Conservation (phyloP, 140 eudicot species). For the Bidens hawaiensis region DNA sequence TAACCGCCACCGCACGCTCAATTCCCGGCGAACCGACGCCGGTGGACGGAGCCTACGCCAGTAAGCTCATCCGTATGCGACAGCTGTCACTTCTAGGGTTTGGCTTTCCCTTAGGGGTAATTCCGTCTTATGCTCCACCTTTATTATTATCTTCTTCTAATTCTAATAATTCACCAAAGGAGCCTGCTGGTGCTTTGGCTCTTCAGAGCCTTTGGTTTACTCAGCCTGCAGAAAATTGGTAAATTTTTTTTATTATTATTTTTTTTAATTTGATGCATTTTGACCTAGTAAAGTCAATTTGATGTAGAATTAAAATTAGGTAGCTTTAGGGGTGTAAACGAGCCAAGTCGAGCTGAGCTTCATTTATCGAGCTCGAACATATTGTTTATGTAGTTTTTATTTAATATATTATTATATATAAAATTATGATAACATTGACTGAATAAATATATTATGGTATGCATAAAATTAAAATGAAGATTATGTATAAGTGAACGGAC, state of each 20-base stretch:
- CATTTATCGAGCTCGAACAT: too few species aligned
- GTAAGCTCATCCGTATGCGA: conserved; percentile 52
- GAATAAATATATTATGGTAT: too few species aligned
- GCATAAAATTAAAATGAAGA: too few species aligned
- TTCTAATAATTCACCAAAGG: conserved; percentile 43
- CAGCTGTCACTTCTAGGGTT: conserved; percentile 44
- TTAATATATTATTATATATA: too few species aligned
- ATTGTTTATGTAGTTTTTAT: too few species aligned
- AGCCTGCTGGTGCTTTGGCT: conserved; percentile 49
- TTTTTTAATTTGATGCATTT: background rate
- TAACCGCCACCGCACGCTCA: conserved; percentile 52
- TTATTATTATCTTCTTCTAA: conserved; percentile 25
- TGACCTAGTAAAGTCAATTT: conserved; percentile 9
- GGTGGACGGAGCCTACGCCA: conserved; percentile 55
- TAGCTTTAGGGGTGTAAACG: too few species aligned
- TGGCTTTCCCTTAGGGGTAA: conserved; percentile 72
- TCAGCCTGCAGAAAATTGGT: conserved; percentile 45
- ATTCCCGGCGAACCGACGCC: conserved; percentile 85
- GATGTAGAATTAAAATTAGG: conserved; percentile 1
- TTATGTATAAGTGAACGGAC: too few species aligned
- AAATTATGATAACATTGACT: too few species aligned
- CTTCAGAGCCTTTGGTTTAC: conserved; percentile 57
- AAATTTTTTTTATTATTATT: background rate
- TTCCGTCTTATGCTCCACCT: conserved; percentile 57
- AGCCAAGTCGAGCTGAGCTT: too few species aligned